Conservation (phyloP, 2,329 filamentous ascomycete species). For the Cytospora paraplurivora region DNA sequence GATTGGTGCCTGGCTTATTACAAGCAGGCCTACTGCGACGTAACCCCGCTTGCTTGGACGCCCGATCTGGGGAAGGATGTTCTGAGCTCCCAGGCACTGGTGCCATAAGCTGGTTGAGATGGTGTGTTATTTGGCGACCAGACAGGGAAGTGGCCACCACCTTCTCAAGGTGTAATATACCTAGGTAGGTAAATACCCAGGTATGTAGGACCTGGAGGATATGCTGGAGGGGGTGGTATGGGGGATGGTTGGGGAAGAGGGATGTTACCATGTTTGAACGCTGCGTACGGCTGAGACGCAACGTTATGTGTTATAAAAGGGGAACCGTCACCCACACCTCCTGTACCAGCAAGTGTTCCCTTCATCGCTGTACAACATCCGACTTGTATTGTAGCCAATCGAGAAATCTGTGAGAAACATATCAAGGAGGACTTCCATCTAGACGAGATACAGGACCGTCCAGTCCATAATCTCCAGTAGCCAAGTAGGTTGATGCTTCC, state of each 20-base stretch:
- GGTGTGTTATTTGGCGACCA: not conserved
- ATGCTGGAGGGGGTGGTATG: too few species aligned
- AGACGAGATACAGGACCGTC: not conserved
- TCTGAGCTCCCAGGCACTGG: not conserved
- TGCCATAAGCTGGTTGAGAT: not conserved
- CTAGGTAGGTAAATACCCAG: not conserved
- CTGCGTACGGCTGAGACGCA: not conserved
- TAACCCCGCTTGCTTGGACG: constrained; percentile 17
- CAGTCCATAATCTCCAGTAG: not conserved
- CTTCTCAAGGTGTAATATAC: not conserved
- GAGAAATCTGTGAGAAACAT: not conserved
- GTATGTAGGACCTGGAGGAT: too few species aligned
- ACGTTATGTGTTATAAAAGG: not conserved
- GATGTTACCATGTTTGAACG: too few species aligned
- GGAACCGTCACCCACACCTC: not conserved
- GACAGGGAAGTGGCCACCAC: not conserved
- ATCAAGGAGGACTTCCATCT: not conserved
- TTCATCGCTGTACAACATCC: not conserved
- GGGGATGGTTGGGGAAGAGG: too few species aligned
- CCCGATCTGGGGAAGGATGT: constrained; percentile 7
- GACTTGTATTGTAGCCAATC: not conserved
- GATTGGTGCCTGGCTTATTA: constrained; percentile 9
- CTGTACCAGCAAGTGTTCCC: not conserved
- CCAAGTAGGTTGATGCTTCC: not conserved
- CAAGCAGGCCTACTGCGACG: constrained; percentile 18